Evolutionary conservation across 2,329 filamentous ascomycete species (phyloP), one percentile per base, ranked within the genome.

Genomic region (Huntiella abstrusa): DNA sequence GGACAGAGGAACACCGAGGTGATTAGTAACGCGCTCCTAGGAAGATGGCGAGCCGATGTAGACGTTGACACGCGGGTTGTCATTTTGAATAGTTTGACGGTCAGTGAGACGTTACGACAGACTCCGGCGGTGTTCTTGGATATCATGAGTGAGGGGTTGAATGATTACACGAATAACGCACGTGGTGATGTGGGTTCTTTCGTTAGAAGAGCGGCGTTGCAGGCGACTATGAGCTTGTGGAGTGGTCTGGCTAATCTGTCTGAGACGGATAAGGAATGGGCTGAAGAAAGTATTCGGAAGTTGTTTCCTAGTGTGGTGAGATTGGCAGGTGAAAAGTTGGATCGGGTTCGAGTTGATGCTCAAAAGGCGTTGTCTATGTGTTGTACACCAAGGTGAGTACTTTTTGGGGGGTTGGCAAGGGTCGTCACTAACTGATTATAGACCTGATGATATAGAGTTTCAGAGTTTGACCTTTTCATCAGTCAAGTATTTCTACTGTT

Each of bases 101-200:
- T 62, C 33, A 70, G 66, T 48, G 60, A 60, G 4, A 57, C 71
- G 4, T 57, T 75, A 3, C 58, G 55, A 34, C 56, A 64, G 22
- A 61, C 64, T 37, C 57, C 62, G 3, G 52, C 54, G 4, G 53
- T 55, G 2, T 70, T 76, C 48, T 50, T 71, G 1, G 54, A 55
- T 0, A 51, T 75, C 1, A 59, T 80, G 6, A 56, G 60, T 0
- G 69, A 71, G 36, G 75, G 79, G 0, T 62, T 98, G 22, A 80
- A 88, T 53, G 87, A 98, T 58, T 96, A 96, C 56, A 93, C 84
- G 0, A 87, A 84, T 3, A 88, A 84, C 53, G 79, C 87, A 11
- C 71, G 86, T 48, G 91, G 91, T 12, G 91, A 98, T 56, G 72
- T 96, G 42, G 91, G 91, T 4, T 93, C 87, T 0, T 73, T 87